phyloP scores from a whole-genome alignment of 129 eudicot species.

The Chrysanthemum lavandulifolium region DNA sequence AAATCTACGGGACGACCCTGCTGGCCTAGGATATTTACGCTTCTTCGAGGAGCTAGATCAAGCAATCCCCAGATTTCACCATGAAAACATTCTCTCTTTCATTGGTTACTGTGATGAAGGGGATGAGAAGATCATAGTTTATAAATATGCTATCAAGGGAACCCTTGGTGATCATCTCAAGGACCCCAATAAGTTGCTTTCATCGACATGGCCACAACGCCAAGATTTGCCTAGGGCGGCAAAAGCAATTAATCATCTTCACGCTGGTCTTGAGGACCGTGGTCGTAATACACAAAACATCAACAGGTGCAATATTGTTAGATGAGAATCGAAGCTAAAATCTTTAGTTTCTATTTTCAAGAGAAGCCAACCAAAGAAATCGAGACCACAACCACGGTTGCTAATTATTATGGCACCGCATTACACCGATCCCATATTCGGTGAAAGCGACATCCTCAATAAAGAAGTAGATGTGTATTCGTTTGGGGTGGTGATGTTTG shows the following conservation, averaged over 20 bases:
- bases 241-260: background rate
- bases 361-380: too few relatives aligned
- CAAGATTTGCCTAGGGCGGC: too few relatives aligned
- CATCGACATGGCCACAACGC: background rate
- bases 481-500: background rate
- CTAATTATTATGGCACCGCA: too few relatives aligned
- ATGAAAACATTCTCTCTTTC: background rate
- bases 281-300: background rate
- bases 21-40: too few relatives aligned
- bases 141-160: background rate
- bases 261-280: background rate
- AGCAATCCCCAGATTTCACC: background rate
- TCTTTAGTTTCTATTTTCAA: background rate
- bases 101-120: background rate
- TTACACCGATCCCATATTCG: background rate
- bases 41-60: too few relatives aligned
- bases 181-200: background rate
- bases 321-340: background rate
- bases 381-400: too few relatives aligned
- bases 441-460: background rate
- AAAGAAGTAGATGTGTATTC: background rate
- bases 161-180: constrained; percentile 1
- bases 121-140: background rate
- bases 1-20: too few relatives aligned
- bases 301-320: background rate